phyloP scores from a whole-genome alignment of 2,329 filamentous ascomycete genomes.

The Colletotrichum magnum region DNA sequence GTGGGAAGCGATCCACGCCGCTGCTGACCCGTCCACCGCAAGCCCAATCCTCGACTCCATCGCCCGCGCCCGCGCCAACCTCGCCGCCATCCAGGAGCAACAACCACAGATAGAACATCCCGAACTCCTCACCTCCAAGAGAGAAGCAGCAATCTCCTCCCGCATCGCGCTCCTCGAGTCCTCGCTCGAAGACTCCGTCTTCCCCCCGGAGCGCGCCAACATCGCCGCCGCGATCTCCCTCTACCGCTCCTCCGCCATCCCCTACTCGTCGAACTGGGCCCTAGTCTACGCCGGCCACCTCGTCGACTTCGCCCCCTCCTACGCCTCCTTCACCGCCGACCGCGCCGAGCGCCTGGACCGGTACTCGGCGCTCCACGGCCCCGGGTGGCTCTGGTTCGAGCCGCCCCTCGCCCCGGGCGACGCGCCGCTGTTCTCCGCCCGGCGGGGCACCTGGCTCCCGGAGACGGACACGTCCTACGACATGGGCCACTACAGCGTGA shows the following conservation, averaged over 20 bases:
- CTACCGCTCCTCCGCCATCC: slow-evolving; percentile 57
- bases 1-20: slow-evolving; percentile 49
- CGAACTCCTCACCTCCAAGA: slow-evolving; percentile 33
- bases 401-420: slow-evolving; percentile 52
- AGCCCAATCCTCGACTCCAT: slow-evolving; percentile 31
- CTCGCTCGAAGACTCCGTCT: slow-evolving; percentile 50
- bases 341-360: slow-evolving; percentile 55
- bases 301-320: slow-evolving; percentile 56
- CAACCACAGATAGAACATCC: not conserved
- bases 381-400: slow-evolving; percentile 63
- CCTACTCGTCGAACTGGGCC: slow-evolving; percentile 56
- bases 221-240: slow-evolving; percentile 58
- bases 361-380: slow-evolving; percentile 53
- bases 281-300: slow-evolving; percentile 59
- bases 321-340: slow-evolving; percentile 55
- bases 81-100: slow-evolving; percentile 5
- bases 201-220: slow-evolving; percentile 55
- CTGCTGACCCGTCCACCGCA: slow-evolving; percentile 39
- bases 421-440: slow-evolving; percentile 45
- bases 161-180: slow-evolving; percentile 51
- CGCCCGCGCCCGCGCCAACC: slow-evolving; percentile 14
- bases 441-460: slow-evolving; percentile 49
- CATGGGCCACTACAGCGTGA: slow-evolving; percentile 48
- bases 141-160: slow-evolving; percentile 46
- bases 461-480: slow-evolving; percentile 46